Evolutionary conservation across 2,329 filamentous ascomycete species (phyloP).

Genomic region (Lachnellula occidentalis): DNA sequence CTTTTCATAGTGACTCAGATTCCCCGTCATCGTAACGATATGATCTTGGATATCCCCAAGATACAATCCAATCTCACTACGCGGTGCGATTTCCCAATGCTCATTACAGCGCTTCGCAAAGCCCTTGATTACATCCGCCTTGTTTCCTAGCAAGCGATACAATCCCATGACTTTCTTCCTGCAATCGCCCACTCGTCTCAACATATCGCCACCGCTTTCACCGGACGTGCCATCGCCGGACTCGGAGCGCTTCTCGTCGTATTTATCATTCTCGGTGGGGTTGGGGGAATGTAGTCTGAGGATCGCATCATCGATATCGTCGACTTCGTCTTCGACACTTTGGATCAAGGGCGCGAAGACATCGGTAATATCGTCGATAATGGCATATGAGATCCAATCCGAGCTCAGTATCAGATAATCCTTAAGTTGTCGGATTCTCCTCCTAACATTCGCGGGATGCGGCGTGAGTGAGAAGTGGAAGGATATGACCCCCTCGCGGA

Average conservation of each 20-base stretch:
- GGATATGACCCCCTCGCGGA: slow-evolving; percentile 88
- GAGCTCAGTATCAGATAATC: slow-evolving; percentile 91
- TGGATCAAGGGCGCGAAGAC: slow-evolving; percentile 91
- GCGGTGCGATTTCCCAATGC: slow-evolving; percentile 91
- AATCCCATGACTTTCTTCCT: slow-evolving; percentile 96
- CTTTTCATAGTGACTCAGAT: slow-evolving; percentile 94
- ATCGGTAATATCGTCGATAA: slow-evolving; percentile 98
- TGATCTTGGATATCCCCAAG: slow-evolving; percentile 98
- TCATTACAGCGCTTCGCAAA: slow-evolving; percentile 98
- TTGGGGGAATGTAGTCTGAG: slow-evolving; percentile 67
- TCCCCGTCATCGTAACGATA: slow-evolving; percentile 97
- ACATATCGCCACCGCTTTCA: slow-evolving; percentile 69
- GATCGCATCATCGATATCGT: slow-evolving; percentile 92
- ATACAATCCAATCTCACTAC: slow-evolving; percentile 95
- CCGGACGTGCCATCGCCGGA: slow-evolving; percentile 33
- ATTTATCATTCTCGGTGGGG: slow-evolving; percentile 39
- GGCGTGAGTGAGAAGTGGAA: slow-evolving; percentile 98
- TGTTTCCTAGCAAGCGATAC: slow-evolving; percentile 89
- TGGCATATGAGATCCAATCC: slow-evolving; percentile 97
- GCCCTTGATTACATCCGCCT: slow-evolving; percentile 98
- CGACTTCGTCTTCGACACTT: slow-evolving; percentile 90
- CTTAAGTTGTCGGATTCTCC: slow-evolving; percentile 85
- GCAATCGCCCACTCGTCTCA: slow-evolving; percentile 86
- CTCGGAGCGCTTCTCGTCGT: slow-evolving; percentile 41
- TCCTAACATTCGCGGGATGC: slow-evolving; percentile 90